Base-by-base conservation (phyloP, 2,329 filamentous ascomycete species). In the Pseudogymnoascus sp. region DNA sequence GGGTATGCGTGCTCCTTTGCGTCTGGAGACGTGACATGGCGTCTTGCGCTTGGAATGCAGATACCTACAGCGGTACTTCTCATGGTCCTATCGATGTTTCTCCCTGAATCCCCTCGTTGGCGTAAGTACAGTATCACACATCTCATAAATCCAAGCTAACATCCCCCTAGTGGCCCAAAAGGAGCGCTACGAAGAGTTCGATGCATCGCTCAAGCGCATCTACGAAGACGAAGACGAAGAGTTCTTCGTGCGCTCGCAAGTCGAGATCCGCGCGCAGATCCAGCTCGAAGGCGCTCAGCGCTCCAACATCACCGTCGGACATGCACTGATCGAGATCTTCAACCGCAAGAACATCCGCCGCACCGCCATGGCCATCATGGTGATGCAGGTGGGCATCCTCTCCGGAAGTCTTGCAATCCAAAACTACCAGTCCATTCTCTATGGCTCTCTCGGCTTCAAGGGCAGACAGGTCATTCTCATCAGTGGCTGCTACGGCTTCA, bases 381-480 rank as follows among this genome's bases (percentile, higher is more conserved):
- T 71, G 8, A 68, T 73, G 60, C 69, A 70, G 23, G 71, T 75
- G 65, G 70, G 67, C 37, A 71, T 73, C 62, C 68, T 75, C 9
- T 70, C 67, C 6, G 72, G 71, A 11, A 69, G 69, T 12, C 64
- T 66, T 16, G 66, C 72, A 16, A 71, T 75, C 21, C 72, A 75
- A 59, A 74, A 73, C 64, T 75, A 70, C 63, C 72, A 75, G 49
- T 68, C 63, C 2, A 64, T 75, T n/a, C 65, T 74, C 37, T 75
- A 76, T 55, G 75, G 76, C 64, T 74, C 78, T 21, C 74, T 82
- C 60, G 79, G 77, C 65, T 78, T 80, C 21, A 77, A 79, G 62
- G 79, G 79, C 68, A 76, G 76, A 64, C 75, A 76, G 5, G 75
- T 79, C 23, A 72, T 81, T 3, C 72, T 82, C 14, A 81, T 80